Conservation (phyloP, 2,329 filamentous ascomycete species). For the Phoma sp. region DNA sequence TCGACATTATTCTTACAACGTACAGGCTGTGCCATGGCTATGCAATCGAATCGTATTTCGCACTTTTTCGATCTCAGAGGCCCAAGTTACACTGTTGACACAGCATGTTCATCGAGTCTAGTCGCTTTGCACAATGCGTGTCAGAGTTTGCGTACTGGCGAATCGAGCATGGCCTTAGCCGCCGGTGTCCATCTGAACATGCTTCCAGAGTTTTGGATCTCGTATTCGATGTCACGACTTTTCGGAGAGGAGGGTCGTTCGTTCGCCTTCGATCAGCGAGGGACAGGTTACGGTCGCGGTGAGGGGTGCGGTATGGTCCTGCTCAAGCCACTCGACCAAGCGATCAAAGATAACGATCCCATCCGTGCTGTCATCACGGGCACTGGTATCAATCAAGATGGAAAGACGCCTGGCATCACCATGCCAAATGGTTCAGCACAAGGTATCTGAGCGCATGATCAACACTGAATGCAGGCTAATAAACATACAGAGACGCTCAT, state of each 20-base stretch:
- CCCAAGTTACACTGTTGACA: conserved; percentile 41
- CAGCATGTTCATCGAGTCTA: conserved; percentile 41
- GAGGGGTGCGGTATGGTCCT: conserved; percentile 67
- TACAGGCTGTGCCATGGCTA: conserved; percentile 26
- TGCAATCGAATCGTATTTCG: conserved; percentile 40
- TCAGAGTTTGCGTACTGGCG: conserved; percentile 33
- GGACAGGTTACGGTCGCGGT: conserved; percentile 67
- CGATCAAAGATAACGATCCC: conserved; percentile 63
- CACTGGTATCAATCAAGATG: conserved; percentile 58
- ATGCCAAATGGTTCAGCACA: conserved; percentile 63
- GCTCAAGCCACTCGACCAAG: conserved; percentile 64
- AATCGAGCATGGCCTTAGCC: conserved; percentile 36
- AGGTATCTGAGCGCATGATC: conserved; percentile 9
- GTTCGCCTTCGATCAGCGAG: conserved; percentile 57
- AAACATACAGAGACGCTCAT: conserved; percentile 18
- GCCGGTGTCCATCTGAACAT: conserved; percentile 31
- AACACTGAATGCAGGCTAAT: neutral
- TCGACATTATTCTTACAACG: neutral
- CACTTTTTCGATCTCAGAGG: conserved; percentile 42
- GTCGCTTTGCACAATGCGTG: conserved; percentile 39
- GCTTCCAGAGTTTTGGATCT: conserved; percentile 35
- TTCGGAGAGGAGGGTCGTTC: conserved; percentile 40
- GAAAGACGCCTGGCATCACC: conserved; percentile 63
- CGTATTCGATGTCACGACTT: conserved; percentile 30
- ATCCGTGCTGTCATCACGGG: conserved; percentile 54